Percentiles rank a stretch among this genome's conserved stretches.
Conservation (phyloP, 306 rosid species). For the Vachellia collinsii region DNA sequence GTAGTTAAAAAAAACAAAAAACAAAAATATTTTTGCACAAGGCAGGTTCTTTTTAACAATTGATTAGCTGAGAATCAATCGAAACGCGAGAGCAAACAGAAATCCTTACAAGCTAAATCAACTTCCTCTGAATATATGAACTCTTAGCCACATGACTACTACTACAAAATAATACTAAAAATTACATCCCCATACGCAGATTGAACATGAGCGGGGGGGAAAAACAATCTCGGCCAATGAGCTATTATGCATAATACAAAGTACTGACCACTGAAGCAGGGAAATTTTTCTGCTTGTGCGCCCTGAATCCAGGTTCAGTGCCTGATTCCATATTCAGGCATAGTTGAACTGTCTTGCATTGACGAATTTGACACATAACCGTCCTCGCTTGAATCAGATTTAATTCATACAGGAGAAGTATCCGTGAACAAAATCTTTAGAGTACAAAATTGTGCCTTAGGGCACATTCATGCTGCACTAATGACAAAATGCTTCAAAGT, state of each 20-base stretch:
- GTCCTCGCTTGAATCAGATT: not conserved
- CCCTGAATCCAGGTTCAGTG: slow-evolving; percentile 10
- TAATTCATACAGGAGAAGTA: slow-evolving; percentile 25
- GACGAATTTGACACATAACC: not conserved
- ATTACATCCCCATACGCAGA: not conserved
- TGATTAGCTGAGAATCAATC: not conserved
- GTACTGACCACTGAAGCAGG: not conserved
- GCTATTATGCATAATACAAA: not conserved
- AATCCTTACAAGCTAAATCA: not conserved
- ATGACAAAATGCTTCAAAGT: slow-evolving; percentile 49
- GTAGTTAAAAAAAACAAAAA: not conserved
- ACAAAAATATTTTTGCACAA: not conserved
- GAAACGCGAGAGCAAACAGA: not conserved
- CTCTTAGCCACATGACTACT: not conserved
- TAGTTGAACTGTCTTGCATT: not conserved
- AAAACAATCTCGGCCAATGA: not conserved
- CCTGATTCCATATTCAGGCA: slow-evolving; percentile 13
- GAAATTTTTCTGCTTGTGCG: slow-evolving; percentile 24
- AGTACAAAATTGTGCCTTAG: slow-evolving; percentile 19
- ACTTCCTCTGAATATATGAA: not conserved
- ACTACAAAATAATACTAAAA: not conserved
- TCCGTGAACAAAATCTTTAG: not conserved
- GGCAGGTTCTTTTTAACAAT: not conserved
- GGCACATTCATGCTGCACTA: slow-evolving; percentile 18
- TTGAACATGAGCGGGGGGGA: not conserved